phyloP scores from a whole-genome alignment of 2,329 filamentous ascomycete species.

The Microsporum audouinii region DNA sequence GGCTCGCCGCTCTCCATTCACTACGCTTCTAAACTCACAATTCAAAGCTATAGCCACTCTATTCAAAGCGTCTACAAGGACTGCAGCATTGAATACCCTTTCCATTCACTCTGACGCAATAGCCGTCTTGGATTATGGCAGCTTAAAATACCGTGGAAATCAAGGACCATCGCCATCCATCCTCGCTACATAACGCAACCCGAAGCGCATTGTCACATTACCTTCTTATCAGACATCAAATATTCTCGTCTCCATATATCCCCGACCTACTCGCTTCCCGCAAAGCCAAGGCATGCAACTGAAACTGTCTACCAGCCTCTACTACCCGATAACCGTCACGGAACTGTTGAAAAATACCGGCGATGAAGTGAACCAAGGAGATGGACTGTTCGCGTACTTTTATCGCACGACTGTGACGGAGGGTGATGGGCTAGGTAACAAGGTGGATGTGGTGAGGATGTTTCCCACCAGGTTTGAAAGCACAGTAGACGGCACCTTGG shows the following conservation, averaged over 20 bases:
- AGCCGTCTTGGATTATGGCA: neutral
- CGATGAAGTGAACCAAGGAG: conserved; percentile 63
- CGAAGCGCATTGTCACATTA: neutral
- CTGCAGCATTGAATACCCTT: neutral
- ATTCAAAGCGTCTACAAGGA: neutral
- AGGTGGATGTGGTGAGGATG: conserved; percentile 54
- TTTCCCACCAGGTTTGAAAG: conserved; percentile 73
- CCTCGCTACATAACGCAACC: neutral
- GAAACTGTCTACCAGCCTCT: conserved; percentile 47
- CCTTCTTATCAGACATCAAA: neutral
- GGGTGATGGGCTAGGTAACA: conserved; percentile 61
- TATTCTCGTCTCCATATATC: neutral
- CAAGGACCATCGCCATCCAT: neutral
- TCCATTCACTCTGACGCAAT: neutral
- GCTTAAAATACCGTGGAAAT: neutral
- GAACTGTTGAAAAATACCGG: conserved; percentile 66
- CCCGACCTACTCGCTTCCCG: neutral
- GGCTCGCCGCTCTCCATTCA: neutral
- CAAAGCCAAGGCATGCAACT: conserved; percentile 33
- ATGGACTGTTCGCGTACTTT: conserved; percentile 73
- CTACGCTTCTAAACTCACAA: neutral
- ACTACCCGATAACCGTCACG: conserved; percentile 88
- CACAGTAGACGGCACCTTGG: conserved; percentile 67
- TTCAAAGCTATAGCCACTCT: neutral
- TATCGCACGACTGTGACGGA: conserved; percentile 64